Conservation (phyloP, 1,284 basidiomycete genomes). For the Mycosarcoma maydis region DNA sequence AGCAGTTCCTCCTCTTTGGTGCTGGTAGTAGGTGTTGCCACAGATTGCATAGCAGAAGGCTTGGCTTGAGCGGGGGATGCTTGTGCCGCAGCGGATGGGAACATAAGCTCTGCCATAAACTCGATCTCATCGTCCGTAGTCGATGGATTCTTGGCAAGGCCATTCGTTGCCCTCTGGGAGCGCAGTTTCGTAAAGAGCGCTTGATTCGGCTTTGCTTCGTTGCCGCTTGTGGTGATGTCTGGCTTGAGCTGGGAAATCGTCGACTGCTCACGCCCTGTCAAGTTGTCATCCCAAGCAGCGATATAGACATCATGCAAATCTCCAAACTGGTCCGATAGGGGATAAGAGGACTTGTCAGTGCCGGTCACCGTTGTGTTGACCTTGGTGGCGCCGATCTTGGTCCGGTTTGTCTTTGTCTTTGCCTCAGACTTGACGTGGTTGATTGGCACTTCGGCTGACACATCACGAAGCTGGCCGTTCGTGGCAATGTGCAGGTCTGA, state of each 20-base stretch:
- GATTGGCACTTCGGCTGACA: background rate
- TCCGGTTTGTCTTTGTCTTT: constrained; percentile 1
- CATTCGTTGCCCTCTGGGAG: constrained; percentile 5
- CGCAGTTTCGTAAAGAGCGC: constrained; percentile 22
- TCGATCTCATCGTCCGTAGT: constrained; percentile 14
- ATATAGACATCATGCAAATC: constrained; percentile 37
- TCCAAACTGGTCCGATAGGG: constrained; percentile 27
- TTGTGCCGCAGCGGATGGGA: background rate
- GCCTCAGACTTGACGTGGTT: background rate
- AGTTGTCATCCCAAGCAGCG: constrained; percentile 35
- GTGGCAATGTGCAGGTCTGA: constrained; percentile 41
- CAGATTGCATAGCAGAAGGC: background rate
- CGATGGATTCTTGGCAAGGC: background rate
- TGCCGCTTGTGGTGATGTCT: background rate
- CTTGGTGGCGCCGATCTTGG: constrained; percentile 7
- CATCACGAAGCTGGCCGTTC: constrained; percentile 15
- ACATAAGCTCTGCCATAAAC: constrained; percentile 30
- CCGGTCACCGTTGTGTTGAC: constrained; percentile 10
- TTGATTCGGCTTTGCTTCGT: constrained; percentile 12
- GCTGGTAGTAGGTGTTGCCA: background rate
- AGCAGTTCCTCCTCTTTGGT: background rate
- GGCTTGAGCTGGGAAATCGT: background rate
- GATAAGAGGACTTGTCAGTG: constrained; percentile 12
- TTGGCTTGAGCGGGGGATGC: background rate
- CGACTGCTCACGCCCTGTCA: constrained; percentile 6